Evolutionary conservation across 495 filamentous ascomycete genomes (phyloP), one percentile per base, ranked within the genome.

Genomic region (Penicillium pancosmium): DNA sequence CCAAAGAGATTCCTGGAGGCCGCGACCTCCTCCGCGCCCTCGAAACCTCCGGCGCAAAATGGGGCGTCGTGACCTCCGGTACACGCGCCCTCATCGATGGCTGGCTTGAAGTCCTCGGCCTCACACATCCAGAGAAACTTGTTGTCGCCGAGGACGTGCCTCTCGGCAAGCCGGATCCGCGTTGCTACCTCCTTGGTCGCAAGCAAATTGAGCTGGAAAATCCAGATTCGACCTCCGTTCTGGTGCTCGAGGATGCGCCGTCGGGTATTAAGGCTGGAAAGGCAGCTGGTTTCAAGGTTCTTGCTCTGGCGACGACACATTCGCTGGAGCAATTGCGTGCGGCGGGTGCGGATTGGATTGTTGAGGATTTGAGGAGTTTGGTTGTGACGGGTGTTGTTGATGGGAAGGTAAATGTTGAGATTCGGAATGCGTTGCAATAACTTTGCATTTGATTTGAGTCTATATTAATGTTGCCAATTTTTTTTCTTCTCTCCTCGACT

Each of bases 61-160:
- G 94, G 94, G 89, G 90, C 23, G 93, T 98, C 56, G 93, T 97
- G 9, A 98, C 94, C 5, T 93, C 89, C 2, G 94, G 94, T 25
- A 93, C 91, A 0, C 77, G 81, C 43, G 88, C 91, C 4, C 82
- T 98, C 13, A 85, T 97, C 4, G 82, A 82, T 18, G 93, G 92
- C 48, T 98, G 94, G 94, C 82, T 97, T 27, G 78, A 85, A 40
- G 87, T 91, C 4, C 77, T 98, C 65, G 74, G 83, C 44, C 85
- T 98, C 49, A 85, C 91, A 27, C 79, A 80, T 27, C 93, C 93
- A 0, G 74, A 82, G 63, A 78, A 89, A 61, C 79, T 97, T 19
- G 86, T 97, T 34, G 86, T 88, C 4, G 94, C 93, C 18, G 92
- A 96, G 77, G 91, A 92, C 46, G 93, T 98, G 18, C 72, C 79